Percentiles rank a stretch among this genome's conserved stretches.
phyloP scores from a whole-genome alignment of 2,329 filamentous ascomycete species.

The Neocucurbitaria cava region DNA sequence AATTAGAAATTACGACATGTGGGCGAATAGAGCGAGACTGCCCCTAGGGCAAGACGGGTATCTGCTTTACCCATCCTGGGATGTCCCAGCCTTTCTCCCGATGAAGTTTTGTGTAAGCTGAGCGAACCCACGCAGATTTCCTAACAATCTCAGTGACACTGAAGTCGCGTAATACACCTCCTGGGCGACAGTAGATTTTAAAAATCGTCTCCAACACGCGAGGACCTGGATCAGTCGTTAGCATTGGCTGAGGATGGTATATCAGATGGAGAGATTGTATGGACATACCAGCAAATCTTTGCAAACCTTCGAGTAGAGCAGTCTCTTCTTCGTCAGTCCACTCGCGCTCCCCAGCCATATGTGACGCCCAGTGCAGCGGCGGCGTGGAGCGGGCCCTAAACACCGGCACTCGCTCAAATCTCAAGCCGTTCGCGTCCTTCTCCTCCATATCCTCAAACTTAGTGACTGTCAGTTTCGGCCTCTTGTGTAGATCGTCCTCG shows the following conservation, averaged over 20 bases:
- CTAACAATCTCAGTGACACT: conserved; percentile 37
- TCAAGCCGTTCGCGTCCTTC: conserved; percentile 48
- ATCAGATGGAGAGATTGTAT: neutral
- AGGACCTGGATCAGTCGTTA: conserved; percentile 19
- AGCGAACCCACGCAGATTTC: conserved; percentile 31
- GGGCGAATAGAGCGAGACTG: neutral
- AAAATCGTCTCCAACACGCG: conserved; percentile 42
- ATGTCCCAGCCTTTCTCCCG: conserved; percentile 29
- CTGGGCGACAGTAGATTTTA: conserved; percentile 28
- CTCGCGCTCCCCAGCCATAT: conserved; percentile 11
- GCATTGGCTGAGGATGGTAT: neutral
- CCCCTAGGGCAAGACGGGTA: conserved; percentile 30
- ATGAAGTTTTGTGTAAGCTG: conserved; percentile 15
- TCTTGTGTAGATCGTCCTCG: conserved; percentile 26
- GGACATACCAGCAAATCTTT: conserved; percentile 34
- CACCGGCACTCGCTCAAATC: conserved; percentile 48
- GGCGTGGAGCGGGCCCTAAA: conserved; percentile 45
- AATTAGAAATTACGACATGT: neutral
- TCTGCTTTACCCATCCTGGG: conserved; percentile 35
- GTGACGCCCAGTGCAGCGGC: conserved; percentile 12
- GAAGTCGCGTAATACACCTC: conserved; percentile 33
- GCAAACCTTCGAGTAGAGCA: conserved; percentile 43
- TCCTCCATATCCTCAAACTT: conserved; percentile 29
- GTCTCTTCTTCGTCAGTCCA: conserved; percentile 44
- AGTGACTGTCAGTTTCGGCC: conserved; percentile 14